Percentiles rank a stretch among this genome's conserved stretches.
Conservation (phyloP, 306 rosid genomes). For the Quercus dentata region DNA sequence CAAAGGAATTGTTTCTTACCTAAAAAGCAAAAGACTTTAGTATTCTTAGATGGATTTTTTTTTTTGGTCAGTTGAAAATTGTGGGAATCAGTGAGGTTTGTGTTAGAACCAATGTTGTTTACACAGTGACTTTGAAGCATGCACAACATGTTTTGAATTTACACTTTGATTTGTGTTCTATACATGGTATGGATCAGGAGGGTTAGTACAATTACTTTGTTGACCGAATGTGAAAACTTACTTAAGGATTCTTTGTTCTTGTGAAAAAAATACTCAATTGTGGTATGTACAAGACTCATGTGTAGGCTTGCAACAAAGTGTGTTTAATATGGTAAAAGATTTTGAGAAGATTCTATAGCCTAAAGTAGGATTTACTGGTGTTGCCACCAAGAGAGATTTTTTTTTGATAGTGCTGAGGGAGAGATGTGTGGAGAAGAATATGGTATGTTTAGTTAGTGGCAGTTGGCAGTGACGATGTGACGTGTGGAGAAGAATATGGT, state of each 20-base stretch:
- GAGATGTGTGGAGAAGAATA: too few species aligned
- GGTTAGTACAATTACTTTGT: neutral
- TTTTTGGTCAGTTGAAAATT: neutral
- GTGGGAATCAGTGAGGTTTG: constrained; percentile 1
- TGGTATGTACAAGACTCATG: neutral
- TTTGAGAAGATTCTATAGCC: too few species aligned
- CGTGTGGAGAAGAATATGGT: too few species aligned
- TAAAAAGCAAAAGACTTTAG: neutral
- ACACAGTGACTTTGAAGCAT: neutral
- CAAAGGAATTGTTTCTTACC: neutral
- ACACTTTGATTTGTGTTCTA: neutral
- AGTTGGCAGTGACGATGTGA: too few species aligned
- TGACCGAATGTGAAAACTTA: neutral
- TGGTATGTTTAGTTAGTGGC: too few species aligned
- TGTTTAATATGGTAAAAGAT: neutral
- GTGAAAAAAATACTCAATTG: neutral
- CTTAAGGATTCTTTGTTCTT: neutral
- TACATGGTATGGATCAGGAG: neutral
- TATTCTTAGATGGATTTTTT: neutral
- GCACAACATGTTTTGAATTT: neutral
- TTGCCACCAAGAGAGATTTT: too few species aligned
- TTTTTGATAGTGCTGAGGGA: too few species aligned
- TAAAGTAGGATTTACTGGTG: too few species aligned
- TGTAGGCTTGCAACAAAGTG: neutral
- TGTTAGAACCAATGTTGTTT: neutral